Evolutionary conservation across 192 early-diverging fungal species (phyloP), one percentile per base, ranked within the genome.

Genomic region (Mortierella antarctica): DNA sequence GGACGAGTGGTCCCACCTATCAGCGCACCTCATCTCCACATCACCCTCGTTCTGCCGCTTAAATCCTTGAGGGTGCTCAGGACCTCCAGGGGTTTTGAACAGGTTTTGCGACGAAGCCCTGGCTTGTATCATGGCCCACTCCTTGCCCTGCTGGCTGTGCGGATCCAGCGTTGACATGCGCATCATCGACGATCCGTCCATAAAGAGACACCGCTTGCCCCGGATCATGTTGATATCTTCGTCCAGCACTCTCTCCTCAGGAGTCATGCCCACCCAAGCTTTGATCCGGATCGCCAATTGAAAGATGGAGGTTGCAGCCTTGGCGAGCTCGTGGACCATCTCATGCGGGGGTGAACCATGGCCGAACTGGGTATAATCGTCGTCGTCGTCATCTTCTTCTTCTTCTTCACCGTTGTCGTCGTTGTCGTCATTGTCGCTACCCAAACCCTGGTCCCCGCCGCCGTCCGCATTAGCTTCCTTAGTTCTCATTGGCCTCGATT

Each of bases 201-300:
- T 68, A 40, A 80, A 71, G 11, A 80, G 55, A 64, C 70, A 80
- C 8, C 77, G 69, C 61, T 72, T 80, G 31, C 70, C 77, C 8
- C 77, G 77, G 21, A 80, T 80, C 42, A 80, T 71, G 31, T 80
- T 80, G 54, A 80, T 72, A 40, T 80, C 77, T 17, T 80, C 77
- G 20, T 80, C 77, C 42, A 71, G 54, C 11, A 20, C 70, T 17
- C 77, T 51, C 40, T 80, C 65, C 15, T 67, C 65, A 31, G 77
- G 65, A 6, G 77, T 62, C 77, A 80, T 80, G 31, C 60, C 55
- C 53, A 72, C 77, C 77, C 77, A 80, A 6, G 64, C 70, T 39
- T 80, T 80, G 59, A 80, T 72, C 7, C 77, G 57, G 21, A 80
- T 80, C 6, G 70, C 77, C 20, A 80, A n/a, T 39, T 80, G 77